Evolutionary conservation across 768 basidiomycete genomes (phyloP).

Genomic region (Suillus brevipes): DNA sequence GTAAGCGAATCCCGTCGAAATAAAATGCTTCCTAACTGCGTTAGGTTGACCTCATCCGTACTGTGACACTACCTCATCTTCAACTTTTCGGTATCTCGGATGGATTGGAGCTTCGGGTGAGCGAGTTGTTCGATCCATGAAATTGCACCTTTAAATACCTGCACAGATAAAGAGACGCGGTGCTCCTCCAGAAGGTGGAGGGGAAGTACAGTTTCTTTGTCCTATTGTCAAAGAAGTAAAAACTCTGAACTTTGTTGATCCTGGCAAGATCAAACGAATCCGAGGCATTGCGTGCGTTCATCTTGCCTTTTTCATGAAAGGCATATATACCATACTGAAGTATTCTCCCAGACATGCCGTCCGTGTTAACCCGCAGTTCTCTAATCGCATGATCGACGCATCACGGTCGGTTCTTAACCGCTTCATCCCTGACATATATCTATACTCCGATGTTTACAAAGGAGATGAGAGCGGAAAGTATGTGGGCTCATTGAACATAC

Average conservation of each 20-base stretch:
- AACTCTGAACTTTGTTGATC: conserved; percentile 88
- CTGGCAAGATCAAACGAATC: conserved; percentile 91
- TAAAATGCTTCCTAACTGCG: conserved; percentile 12
- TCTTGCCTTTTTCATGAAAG: conserved; percentile 4
- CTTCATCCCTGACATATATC: conserved; percentile 96
- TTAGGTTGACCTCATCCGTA: conserved; percentile 86
- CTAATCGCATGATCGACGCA: conserved; percentile 96
- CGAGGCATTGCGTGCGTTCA: conserved; percentile 87
- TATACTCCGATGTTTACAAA: conserved; percentile 98
- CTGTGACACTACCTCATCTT: conserved; percentile 87
- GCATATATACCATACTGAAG: background rate
- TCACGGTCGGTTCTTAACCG: conserved; percentile 91
- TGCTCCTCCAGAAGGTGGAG: conserved; percentile 86
- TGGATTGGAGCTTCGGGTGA: conserved; percentile 83
- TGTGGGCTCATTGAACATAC: conserved; percentile 30
- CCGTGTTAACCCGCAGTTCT: conserved; percentile 95
- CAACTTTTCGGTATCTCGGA: conserved; percentile 89
- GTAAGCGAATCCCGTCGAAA: conserved; percentile 42
- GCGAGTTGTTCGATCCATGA: conserved; percentile 16
- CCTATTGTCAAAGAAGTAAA: conserved; percentile 90
- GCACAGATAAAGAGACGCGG: conserved; percentile 94
- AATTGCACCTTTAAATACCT: background rate
- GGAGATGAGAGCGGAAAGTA: conserved; percentile 97
- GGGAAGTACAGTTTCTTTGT: conserved; percentile 91
- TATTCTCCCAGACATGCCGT: conserved; percentile 75